phyloP scores from a whole-genome alignment of 805 yeast species.

The Blastobotrys chiropterorum region DNA sequence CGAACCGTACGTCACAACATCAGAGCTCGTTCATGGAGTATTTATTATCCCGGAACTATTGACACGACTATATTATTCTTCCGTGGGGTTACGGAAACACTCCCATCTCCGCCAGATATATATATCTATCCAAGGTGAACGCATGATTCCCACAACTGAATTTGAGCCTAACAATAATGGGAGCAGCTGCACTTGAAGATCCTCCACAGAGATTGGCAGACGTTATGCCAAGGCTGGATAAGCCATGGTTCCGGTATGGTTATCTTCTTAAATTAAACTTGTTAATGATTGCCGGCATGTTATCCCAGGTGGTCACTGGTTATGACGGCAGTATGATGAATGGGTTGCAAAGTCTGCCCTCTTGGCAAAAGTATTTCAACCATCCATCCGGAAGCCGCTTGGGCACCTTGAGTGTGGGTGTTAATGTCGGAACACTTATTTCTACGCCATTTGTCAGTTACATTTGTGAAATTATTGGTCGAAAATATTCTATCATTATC shows the following conservation, averaged over 20 bases:
- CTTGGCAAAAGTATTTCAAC: slow-evolving; percentile 16
- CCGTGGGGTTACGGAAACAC: neutral
- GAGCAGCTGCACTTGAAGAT: neutral
- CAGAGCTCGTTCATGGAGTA: too few relatives aligned
- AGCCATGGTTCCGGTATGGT: slow-evolving; percentile 16
- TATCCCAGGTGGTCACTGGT: slow-evolving; percentile 15
- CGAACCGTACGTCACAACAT: too few relatives aligned
- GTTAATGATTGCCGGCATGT: slow-evolving; percentile 11
- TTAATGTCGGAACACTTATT: slow-evolving; percentile 54
- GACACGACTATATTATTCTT: neutral
- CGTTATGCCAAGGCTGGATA: slow-evolving; percentile 9
- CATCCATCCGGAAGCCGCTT: slow-evolving; percentile 14
- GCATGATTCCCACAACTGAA: neutral
- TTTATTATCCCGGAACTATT: too few relatives aligned
- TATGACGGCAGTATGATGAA: slow-evolving; percentile 20
- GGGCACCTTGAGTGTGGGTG: slow-evolving; percentile 15
- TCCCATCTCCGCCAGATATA: neutral
- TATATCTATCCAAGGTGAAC: neutral
- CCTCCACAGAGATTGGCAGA: neutral
- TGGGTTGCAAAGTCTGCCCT: slow-evolving; percentile 21
- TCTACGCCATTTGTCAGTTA: slow-evolving; percentile 58
- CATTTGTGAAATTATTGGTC: slow-evolving; percentile 55
- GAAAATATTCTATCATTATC: slow-evolving; percentile 51
- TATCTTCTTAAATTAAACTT: slow-evolving; percentile 14
- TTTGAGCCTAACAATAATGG: too few relatives aligned